Evolutionary conservation across 2,329 filamentous ascomycete genomes (phyloP), one percentile per base, ranked within the genome.

Genomic region (Penicillium sp.): DNA sequence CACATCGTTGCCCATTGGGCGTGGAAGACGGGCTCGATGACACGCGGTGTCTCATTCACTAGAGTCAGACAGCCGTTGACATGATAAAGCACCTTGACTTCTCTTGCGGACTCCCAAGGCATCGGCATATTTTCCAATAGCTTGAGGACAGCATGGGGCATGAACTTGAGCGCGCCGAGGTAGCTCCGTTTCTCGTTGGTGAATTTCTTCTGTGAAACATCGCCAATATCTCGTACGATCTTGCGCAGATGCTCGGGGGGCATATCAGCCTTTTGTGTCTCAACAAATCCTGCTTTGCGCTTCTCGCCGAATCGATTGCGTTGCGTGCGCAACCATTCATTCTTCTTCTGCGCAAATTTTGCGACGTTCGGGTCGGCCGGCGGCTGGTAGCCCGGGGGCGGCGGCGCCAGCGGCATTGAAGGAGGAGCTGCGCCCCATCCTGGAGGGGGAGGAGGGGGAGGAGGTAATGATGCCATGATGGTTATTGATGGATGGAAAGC

Each of bases 1-100:
- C 94, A 99, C 94, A 99, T 99, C 51, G 93, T 96, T 11, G 94
- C 94, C 94, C 94, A 99, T 73, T 99, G 94, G 53, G 94, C 94
- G 71, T 97, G 92, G 74, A 96, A 99, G 4, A 99, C 90, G 0
- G 94, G 94, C 71, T 97, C 94, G 67, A 99, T 97, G 51, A 99
- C 95, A 66, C 95, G 85, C 13, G 95, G 94, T 7, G 88, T 91
- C 78, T 99, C 94, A 72, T 99, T 99, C 67, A 99, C 95, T 52
- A 99, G 78, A 1, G 94, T 99, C 75, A 99, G 76, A 69, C 95
- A 99, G 29, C 94, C 94, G 68, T 99, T 99, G 67, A 97, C 92
- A 70, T 99, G 94, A 73, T 99, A 99, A 11, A 99, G 81, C 27
- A 99, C 94, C 77, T 97, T 97, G 58, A 99, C 95, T 69, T 99